Percentiles rank a stretch among this genome's conserved stretches.
These are phyloP conservation scores for Scutellaria galericulata DNA, from an alignment of 257 asterid species.

Conservation along the genomic window DNA sequence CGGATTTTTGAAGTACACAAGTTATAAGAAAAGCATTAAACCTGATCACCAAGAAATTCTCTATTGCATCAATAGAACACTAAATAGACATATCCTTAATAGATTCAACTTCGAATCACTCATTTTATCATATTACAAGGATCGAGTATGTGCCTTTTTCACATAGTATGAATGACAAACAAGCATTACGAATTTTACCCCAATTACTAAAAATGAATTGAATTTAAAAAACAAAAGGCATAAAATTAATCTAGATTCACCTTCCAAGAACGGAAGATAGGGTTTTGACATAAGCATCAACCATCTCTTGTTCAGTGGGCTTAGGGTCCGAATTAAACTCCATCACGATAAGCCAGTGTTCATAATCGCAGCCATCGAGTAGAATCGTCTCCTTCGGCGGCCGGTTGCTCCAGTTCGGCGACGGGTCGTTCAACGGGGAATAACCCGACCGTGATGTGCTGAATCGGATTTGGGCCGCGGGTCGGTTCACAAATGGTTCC, in stretches of 20 bases:
- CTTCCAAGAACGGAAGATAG: constrained; percentile 81
- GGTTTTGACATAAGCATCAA: constrained; percentile 82
- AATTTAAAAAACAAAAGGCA: not conserved
- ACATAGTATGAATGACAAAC: constrained; percentile 16
- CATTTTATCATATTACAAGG: not conserved
- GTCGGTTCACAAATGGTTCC: constrained; percentile 29
- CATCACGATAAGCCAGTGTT: constrained; percentile 94
- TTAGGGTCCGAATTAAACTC: constrained; percentile 71
- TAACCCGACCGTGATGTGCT: constrained; percentile 75
- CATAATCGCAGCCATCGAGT: constrained; percentile 94
- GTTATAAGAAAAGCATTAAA: not conserved
- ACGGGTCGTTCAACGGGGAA: constrained; percentile 88
- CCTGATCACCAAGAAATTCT: not conserved
- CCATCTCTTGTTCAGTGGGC: constrained; percentile 81
- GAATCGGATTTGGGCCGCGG: constrained; percentile 49
- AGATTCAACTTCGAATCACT: constrained; percentile 10
- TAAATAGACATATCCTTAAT: not conserved
- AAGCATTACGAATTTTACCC: not conserved
- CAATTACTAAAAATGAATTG: not conserved
- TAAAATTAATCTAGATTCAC: constrained; percentile 32
- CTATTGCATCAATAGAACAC: not conserved
- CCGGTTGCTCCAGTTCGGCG: constrained; percentile 97
- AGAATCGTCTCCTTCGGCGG: constrained; percentile 92
- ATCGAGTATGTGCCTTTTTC: not conserved
- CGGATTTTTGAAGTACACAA: not conserved